Base-by-base conservation (phyloP, 768 basidiomycete genomes). In the Phaeolepiota aurea region DNA sequence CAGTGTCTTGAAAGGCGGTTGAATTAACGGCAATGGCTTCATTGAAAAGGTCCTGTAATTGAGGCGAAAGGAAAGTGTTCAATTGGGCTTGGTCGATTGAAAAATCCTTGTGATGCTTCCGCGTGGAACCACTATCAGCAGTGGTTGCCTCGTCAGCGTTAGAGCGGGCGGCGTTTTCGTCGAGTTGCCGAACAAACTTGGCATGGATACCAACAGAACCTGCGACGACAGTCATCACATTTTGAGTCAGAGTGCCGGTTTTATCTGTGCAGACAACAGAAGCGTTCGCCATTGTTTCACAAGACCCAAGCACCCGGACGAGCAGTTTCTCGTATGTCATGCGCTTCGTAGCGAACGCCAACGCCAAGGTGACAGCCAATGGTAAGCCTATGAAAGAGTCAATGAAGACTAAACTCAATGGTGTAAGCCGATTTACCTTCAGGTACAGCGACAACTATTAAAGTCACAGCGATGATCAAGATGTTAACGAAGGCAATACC, bases 281-380 rank as follows among this genome's bases (percentile, higher is more conserved):
- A 3, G 94, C 88, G 51, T 97, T 97, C 15, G 88, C 94, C 94
- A 98, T 98, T 0, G 91, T 98, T 65, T 99, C 96, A 61, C 94
- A 98, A 10, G 92, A 92, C 4, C 88, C 88, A 22, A 99, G 77
- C 3, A 97, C 88, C 41, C 94, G 91, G 20, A 98, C 96, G 32
- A 99, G 78, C 0, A 98, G 71, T 40, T 96, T 96, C 61, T 92
- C 87, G 54, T 82, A 76, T 5, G 93, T 88, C 96, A 98, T 98
- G n/a, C 94, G 83, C 53, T 87, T 92, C 35, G 96, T 99, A 0
- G 94, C 96, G 54, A 98, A 99, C 1, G 96, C 89, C 21, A 99
- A 69, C 0, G 96, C 96, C 35, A 99, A 77, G 0, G 94, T 97
- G 37, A 98, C 94, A 31, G 94, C 94, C 41, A 99, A 71, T 2